Percentiles rank a stretch among this genome's conserved stretches.
These are phyloP conservation scores for Colletotrichum australisinense DNA, from an alignment of 2,329 filamentous ascomycete genomes.

Conservation along the genomic window DNA sequence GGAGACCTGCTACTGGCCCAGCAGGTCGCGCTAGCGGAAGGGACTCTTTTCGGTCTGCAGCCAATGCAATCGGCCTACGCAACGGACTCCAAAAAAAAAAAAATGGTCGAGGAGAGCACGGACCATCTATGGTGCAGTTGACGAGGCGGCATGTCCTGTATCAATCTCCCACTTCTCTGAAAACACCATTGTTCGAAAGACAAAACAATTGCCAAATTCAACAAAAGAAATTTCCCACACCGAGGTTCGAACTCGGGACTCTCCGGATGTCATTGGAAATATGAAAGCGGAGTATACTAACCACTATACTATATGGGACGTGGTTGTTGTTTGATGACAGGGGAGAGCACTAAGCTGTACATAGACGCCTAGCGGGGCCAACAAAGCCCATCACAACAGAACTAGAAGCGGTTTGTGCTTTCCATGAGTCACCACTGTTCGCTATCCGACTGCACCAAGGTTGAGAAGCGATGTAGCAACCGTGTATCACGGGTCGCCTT, in stretches of 20 bases:
- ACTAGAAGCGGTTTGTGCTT: neutral
- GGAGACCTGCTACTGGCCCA: neutral
- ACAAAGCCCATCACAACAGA: neutral
- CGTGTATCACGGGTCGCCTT: constrained; percentile 21
- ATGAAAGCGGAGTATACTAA: constrained; percentile 36
- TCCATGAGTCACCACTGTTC: neutral
- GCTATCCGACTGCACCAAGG: neutral
- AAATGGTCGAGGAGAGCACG: neutral
- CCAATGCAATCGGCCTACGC: neutral
- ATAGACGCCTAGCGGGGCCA: neutral
- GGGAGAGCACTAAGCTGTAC: neutral
- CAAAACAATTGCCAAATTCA: neutral
- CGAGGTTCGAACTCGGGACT: constrained; percentile 33
- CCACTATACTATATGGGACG: constrained; percentile 32
- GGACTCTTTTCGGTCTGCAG: neutral
- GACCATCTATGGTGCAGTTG: neutral
- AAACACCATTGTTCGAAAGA: neutral
- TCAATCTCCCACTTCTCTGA: neutral
- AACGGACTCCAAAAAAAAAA: neutral
- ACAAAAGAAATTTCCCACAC: neutral
- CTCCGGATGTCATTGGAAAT: neutral
- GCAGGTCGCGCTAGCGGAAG: neutral
- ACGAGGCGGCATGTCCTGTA: neutral
- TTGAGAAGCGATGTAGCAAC: constrained; percentile 24
- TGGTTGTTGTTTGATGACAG: neutral